These are phyloP conservation scores for Penicillium freii DNA, from an alignment of 2,329 filamentous ascomycete genomes.

Conservation along the genomic window DNA sequence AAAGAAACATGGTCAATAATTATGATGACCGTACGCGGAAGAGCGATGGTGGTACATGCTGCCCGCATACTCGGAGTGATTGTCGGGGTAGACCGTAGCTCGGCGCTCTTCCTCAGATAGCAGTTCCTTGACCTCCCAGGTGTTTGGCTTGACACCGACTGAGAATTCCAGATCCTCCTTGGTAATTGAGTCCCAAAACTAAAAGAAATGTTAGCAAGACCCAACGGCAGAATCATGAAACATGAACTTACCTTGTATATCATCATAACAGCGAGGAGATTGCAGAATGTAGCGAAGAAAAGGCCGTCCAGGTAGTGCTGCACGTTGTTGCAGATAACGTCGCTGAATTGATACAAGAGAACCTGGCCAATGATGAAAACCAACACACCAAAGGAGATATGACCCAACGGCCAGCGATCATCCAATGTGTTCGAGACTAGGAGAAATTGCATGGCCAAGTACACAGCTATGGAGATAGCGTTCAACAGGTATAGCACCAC, in stretches of 20 bases:
- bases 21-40: conserved; percentile 40
- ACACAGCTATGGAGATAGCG: conserved; percentile 79
- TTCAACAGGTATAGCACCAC: conserved; percentile 90
- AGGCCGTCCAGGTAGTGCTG: conserved; percentile 93
- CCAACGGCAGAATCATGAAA: background rate
- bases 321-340: conserved; percentile 75
- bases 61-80: conserved; percentile 45
- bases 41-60: conserved; percentile 45
- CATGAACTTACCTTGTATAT: conserved; percentile 77
- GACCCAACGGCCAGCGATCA: conserved; percentile 91
- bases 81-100: conserved; percentile 67
- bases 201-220: conserved; percentile 30
- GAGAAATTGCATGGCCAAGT: conserved; percentile 81
- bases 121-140: conserved; percentile 96
- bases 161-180: conserved; percentile 98
- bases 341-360: conserved; percentile 84
- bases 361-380: conserved; percentile 93
- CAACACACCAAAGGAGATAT: conserved; percentile 85
- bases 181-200: conserved; percentile 99
- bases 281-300: conserved; percentile 92
- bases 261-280: conserved; percentile 97
- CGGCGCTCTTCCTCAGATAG: conserved; percentile 77
- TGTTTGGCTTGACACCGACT: conserved; percentile 90
- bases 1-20: conserved; percentile 28
- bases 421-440: conserved; percentile 86